A percentile compares a stretch with the other conserved stretches of the same genome.
These are phyloP conservation scores for Oryza brachyantha DNA, from an alignment of 176 grass and related monocot genomes.

Conservation along the genomic window DNA sequence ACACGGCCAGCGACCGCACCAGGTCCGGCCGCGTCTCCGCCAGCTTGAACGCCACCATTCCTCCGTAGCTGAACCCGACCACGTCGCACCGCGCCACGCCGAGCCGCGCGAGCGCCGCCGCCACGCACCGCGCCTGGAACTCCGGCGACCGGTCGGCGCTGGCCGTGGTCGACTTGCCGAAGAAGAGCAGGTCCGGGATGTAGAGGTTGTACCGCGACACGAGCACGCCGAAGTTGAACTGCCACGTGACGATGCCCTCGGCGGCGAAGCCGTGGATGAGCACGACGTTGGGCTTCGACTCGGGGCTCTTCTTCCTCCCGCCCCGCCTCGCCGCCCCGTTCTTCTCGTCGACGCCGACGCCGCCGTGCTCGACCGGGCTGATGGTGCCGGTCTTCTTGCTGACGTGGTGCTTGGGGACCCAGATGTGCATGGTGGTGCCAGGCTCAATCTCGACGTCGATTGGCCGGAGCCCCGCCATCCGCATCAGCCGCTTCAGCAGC, in stretches of 20 bases:
- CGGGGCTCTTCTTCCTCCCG: neutral
- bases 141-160: constrained; percentile 66
- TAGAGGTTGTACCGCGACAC: constrained; percentile 74
- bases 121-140: constrained; percentile 72
- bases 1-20: constrained; percentile 70
- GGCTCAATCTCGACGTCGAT: constrained; percentile 67
- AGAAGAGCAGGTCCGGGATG: constrained; percentile 93
- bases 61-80: constrained; percentile 96
- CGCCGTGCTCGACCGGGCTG: constrained; percentile 19
- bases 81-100: constrained; percentile 69
- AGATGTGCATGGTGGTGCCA: constrained; percentile 80
- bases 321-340: neutral
- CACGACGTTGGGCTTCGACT: constrained; percentile 61
- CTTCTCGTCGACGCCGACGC: neutral
- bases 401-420: constrained; percentile 71
- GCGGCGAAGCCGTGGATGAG: constrained; percentile 87
- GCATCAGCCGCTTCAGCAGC: constrained; percentile 62
- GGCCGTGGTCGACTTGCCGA: constrained; percentile 54
- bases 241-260: constrained; percentile 88
- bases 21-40: constrained; percentile 70
- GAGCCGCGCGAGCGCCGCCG: constrained; percentile 53
- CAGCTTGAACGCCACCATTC: constrained; percentile 94
- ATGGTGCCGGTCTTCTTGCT: constrained; percentile 45
- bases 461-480: constrained; percentile 63
- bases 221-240: constrained; percentile 94